These are phyloP conservation scores for Colletotrichum limetticola DNA, from an alignment of 2,329 filamentous ascomycete genomes.

Conservation along the genomic window DNA sequence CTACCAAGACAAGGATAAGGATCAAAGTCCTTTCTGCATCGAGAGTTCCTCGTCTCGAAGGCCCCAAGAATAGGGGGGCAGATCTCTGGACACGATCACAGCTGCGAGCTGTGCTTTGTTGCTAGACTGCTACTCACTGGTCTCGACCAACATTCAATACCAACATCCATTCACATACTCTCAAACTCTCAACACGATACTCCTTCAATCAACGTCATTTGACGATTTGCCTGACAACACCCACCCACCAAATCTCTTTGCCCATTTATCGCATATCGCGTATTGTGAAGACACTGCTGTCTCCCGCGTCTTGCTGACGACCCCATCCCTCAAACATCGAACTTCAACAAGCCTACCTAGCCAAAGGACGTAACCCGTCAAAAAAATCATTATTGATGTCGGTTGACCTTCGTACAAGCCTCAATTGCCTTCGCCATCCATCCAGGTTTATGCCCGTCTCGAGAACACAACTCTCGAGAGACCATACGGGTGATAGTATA, in stretches of 20 bases:
- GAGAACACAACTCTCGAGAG: slow-evolving; percentile 64
- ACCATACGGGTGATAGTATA: slow-evolving; percentile 67
- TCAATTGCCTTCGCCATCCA: slow-evolving; percentile 66
- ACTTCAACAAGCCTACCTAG: slow-evolving; percentile 24
- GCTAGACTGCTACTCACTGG: slow-evolving; percentile 35
- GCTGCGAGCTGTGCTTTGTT: slow-evolving; percentile 34
- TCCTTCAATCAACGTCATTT: slow-evolving; percentile 2
- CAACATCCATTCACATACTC: slow-evolving; percentile 2
- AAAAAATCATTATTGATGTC: slow-evolving; percentile 64
- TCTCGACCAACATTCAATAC: slow-evolving; percentile 21
- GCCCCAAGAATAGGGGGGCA: slow-evolving; percentile 35
- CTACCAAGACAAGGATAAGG: slow-evolving; percentile 28
- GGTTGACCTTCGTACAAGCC: slow-evolving; percentile 66
- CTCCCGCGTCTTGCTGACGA: slow-evolving; percentile 25
- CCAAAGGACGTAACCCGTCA: slow-evolving; percentile 35
- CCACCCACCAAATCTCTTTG: background rate
- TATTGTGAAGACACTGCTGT: slow-evolving; percentile 28
- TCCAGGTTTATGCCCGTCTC: slow-evolving; percentile 68
- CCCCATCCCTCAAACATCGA: slow-evolving; percentile 3
- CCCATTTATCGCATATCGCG: slow-evolving; percentile 19
- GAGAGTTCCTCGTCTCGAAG: slow-evolving; percentile 28
- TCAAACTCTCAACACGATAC: background rate
- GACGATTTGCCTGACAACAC: slow-evolving; percentile 14
- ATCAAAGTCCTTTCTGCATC: slow-evolving; percentile 27
- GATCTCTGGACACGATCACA: slow-evolving; percentile 36